Percentiles rank a stretch among this genome's conserved stretches.
Conservation (phyloP, 805 yeast species). For the Metschnikowia lochheadii region DNA sequence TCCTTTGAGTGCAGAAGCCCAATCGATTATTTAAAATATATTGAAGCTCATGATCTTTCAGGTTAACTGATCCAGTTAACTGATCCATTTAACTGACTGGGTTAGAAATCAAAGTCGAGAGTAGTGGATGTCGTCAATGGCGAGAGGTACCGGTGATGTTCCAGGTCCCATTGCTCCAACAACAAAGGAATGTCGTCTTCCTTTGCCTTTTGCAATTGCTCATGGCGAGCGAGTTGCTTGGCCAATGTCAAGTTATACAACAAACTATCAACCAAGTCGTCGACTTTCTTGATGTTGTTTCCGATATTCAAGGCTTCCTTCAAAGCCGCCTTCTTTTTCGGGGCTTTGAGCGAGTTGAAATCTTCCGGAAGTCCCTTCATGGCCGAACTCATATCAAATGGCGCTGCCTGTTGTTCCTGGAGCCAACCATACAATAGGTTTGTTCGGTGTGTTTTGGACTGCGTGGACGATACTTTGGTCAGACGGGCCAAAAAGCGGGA, state of each 20-base stretch:
- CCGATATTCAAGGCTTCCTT: constrained; percentile 6
- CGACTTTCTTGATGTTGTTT: constrained; percentile 41
- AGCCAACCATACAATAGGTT: constrained; percentile 15
- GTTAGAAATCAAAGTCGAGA: not conserved
- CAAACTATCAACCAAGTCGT: constrained; percentile 64
- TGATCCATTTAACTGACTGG: too few relatives aligned
- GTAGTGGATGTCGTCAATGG: constrained; percentile 1
- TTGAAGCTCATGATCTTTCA: not conserved
- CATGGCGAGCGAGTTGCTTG: constrained; percentile 11
- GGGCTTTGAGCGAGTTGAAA: constrained; percentile 5
- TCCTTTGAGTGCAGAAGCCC: constrained; percentile 15
- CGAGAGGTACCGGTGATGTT: constrained; percentile 11
- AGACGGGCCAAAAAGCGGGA: constrained; percentile 28
- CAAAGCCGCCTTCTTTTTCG: constrained; percentile 8
- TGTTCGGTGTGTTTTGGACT: constrained; percentile 12
- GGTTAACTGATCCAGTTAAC: too few relatives aligned
- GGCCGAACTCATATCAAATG: constrained; percentile 8
- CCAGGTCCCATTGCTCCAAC: constrained; percentile 11
- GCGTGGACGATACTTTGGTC: constrained; percentile 7
- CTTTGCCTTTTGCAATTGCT: constrained; percentile 6
- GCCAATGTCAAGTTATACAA: constrained; percentile 43
- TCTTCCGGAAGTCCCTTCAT: constrained; percentile 3
- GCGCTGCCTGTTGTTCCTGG: constrained; percentile 8
- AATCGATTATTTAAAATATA: constrained; percentile 11
- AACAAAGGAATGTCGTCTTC: constrained; percentile 1